Evolutionary conservation across 495 filamentous ascomycete genomes (phyloP), one percentile per base, ranked within the genome.

Genomic region (Hypomontagnella submonticulosa): DNA sequence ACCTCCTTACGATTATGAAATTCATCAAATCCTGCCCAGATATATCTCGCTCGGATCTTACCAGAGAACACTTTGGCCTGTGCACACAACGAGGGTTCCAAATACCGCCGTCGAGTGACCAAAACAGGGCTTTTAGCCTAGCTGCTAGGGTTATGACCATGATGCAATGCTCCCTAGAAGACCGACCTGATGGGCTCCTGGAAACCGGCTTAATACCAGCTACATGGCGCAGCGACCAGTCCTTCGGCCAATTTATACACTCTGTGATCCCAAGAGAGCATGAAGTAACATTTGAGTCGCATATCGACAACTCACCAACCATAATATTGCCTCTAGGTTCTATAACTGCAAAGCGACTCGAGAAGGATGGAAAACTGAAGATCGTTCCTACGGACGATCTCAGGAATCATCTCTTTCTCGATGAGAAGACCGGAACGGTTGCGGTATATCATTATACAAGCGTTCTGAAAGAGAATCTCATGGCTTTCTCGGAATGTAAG

Each of bases 301-400:
- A 42, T 2, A 42, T 6, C n/a, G 38, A 42, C 6, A 42, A 6
- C 2, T n/a, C 12, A n/a, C 38, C n/a, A 12, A n/a, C 4, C 4
- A n/a, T 16, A 12, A 4, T 6, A 16, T 1, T 42, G 2, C 38
- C 10, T n/a, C 9, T 42, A n/a, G 12, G 12, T 16, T 12, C 11
- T 16, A 6, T 42, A 15, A 13, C 38, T 42, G 12, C 16, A 16
- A 42, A 42, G 16, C n/a, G 38, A 13, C n/a, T 42, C 2, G 16
- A 42, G 38, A 42, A 16, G 5, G 16, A 15, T 42, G 38, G n/a
- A 6, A 42, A 42, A 42, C 16, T 42, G 16, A 42, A n/a, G 4
- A 42, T 42, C n/a, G n/a, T 42, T 42, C 38, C n/a, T n/a, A 42
- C 38, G 4, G 38, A 42, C 16, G 38, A 42, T 5, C 38, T 42